Base-by-base conservation (phyloP, 768 basidiomycete genomes). In the Chiua virens region DNA sequence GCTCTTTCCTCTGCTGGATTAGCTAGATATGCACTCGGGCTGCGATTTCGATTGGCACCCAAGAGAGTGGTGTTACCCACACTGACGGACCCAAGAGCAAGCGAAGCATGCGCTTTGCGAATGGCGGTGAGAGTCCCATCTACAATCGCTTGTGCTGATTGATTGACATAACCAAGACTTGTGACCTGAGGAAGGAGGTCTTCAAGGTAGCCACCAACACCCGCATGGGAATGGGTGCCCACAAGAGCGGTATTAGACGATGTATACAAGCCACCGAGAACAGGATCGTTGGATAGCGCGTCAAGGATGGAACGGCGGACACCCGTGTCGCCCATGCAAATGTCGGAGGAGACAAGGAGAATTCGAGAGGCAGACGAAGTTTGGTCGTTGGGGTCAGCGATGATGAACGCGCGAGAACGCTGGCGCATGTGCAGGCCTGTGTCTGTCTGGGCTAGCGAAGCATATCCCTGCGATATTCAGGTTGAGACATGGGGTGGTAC, bases 301-400 rank as follows among this genome's bases (percentile, higher is more conserved):
- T 75, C 63, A 25, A 91, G 77, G 57, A 92, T 82, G 14, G 81
- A 79, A 23, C 87, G 81, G 28, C 88, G 83, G 34, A 89, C 71
- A 22, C 87, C 89, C 3, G 80, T 82, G 67, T 90, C 89, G 11
- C 89, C 89, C 85, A 90, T 89, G 37, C 82, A 86, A 45, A 89
- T 88, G 63, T 92, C 89, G n/a, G 87, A 77, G 57, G 89, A 89
- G 67, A 90, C 82, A 63, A 88, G 87, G 21, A 90, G 81, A 41
- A 90, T 61, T 42, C 86, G 78, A 57, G 86, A 80, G 34, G 76
- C 67, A 3, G 85, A 69, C 25, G 53, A 63, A 11, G 74, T 67
- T 4, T 51, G 49, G 22, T 62, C 48, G 4, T 32, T 49, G 25
- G 40, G 78, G 60, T 22, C 80, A 69, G 85, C 87, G 17, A 91